phyloP scores from a whole-genome alignment of 495 filamentous ascomycete genomes.

The Neurospora cerealis region DNA sequence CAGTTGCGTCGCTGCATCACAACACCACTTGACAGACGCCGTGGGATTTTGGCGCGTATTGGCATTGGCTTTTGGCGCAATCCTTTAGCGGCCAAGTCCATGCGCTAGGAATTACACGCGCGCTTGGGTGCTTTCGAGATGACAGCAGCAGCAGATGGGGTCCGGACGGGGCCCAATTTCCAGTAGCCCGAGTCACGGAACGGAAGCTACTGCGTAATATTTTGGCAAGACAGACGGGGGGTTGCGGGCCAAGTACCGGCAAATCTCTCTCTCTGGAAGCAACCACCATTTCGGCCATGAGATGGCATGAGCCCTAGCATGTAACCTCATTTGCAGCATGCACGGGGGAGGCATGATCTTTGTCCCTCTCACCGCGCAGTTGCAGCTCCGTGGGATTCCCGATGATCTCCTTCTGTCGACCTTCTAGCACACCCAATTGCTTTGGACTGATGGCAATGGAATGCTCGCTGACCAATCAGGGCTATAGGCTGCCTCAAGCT shows the following conservation, averaged over 20 bases:
- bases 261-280: neutral
- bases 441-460: neutral
- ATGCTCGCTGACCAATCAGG: conserved; percentile 6
- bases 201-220: neutral
- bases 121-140: neutral
- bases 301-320: conserved; percentile 3
- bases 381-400: neutral
- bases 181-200: neutral
- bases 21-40: neutral
- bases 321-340: conserved; percentile 7
- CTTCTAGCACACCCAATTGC: conserved; percentile 5
- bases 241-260: neutral
- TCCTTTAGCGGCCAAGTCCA: neutral
- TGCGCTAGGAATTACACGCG: neutral
- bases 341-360: neutral
- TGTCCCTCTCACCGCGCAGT: neutral
- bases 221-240: neutral
- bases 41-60: neutral
- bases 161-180: neutral
- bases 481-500: neutral
- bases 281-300: neutral
- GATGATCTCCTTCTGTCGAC: conserved; percentile 1
- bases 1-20: neutral
- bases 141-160: conserved; percentile 2
- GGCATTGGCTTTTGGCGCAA: neutral